Conservation (phyloP, 306 rosid genomes). For the Hippophae gyantsensis region DNA sequence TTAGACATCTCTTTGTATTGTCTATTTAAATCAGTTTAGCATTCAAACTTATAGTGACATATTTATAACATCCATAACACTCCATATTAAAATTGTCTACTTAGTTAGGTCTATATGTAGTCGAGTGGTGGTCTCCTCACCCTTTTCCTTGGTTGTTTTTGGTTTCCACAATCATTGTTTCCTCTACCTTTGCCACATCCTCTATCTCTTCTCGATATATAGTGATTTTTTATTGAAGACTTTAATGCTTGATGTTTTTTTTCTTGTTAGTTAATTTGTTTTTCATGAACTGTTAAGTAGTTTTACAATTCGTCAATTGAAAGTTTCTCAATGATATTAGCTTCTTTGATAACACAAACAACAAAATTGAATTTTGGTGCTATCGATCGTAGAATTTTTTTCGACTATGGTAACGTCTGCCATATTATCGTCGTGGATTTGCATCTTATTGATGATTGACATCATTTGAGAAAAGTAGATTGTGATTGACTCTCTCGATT, state of each 20-base stretch:
- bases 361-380: too few species aligned
- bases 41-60: constrained; percentile 5
- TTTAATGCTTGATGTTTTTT: constrained; percentile 1
- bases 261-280: background rate
- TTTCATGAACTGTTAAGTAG: constrained; percentile 10
- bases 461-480: too few species aligned
- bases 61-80: constrained; percentile 5
- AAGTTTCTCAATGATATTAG: too few species aligned
- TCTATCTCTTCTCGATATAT: background rate
- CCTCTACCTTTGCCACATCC: background rate
- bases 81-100: constrained; percentile 1
- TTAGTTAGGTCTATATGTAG: background rate
- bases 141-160: background rate
- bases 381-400: too few species aligned
- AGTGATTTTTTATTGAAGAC: background rate
- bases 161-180: background rate
- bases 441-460: too few species aligned
- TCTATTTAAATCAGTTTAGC: background rate
- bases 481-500: too few species aligned
- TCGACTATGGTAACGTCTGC: too few species aligned
- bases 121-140: background rate
- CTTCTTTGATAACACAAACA: too few species aligned
- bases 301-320: too few species aligned
- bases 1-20: background rate
- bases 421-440: too few species aligned